Evolutionary conservation across 2,329 filamentous ascomycete genomes (phyloP).

Genomic region (Colletotrichum eleusines): DNA sequence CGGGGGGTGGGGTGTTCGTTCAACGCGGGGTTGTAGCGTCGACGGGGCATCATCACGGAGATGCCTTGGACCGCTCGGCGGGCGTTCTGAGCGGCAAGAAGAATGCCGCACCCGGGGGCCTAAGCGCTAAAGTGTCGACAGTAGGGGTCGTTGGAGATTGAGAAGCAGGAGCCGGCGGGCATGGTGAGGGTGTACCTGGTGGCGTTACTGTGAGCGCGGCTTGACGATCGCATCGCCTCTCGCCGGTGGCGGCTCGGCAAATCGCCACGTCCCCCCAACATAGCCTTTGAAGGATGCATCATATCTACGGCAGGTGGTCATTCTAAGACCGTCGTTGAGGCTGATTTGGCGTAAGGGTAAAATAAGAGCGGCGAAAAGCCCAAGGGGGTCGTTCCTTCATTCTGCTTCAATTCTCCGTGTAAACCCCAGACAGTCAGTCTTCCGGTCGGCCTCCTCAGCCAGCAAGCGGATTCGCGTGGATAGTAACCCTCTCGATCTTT

Average conservation of each 20-base stretch:
- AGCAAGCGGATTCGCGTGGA: constrained; percentile 85
- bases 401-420: not conserved
- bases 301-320: not conserved
- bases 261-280: not conserved
- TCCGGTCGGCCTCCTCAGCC: constrained; percentile 54
- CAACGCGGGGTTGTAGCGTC: not conserved
- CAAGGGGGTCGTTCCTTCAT: not conserved
- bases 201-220: not conserved
- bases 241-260: not conserved
- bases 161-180: not conserved
- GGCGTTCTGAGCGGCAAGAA: not conserved
- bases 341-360: constrained; percentile 1
- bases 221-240: not conserved
- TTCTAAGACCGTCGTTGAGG: not conserved
- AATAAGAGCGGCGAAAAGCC: not conserved
- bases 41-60: not conserved
- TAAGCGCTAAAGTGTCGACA: not conserved
- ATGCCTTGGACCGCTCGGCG: not conserved
- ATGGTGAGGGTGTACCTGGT: not conserved
- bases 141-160: not conserved
- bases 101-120: not conserved
- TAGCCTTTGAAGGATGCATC: not conserved
- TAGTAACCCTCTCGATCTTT: constrained; percentile 75
- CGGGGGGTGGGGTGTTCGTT: not conserved
- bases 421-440: not conserved